These are phyloP conservation scores for Ophiocordyceps robertsii DNA, from an alignment of 2,329 filamentous ascomycete genomes.

Conservation along the genomic window DNA sequence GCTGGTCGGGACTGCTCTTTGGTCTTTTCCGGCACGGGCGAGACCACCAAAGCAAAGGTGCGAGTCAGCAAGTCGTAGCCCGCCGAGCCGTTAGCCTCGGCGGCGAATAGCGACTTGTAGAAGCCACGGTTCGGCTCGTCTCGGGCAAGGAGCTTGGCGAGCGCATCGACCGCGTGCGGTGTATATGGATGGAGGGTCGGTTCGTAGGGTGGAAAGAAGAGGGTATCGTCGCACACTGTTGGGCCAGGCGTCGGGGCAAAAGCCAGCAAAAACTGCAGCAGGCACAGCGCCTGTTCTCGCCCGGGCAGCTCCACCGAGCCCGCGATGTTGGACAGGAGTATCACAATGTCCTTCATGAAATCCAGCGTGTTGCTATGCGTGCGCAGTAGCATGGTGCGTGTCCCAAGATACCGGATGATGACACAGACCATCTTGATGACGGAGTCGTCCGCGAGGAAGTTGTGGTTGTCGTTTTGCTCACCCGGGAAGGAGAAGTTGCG, in stretches of 20 bases:
- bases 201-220: slow-evolving; percentile 72
- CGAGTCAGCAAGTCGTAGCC: slow-evolving; percentile 74
- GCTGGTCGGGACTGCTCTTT: slow-evolving; percentile 39
- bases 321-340: slow-evolving; percentile 79
- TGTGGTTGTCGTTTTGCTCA: slow-evolving; percentile 50
- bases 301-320: slow-evolving; percentile 68
- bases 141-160: slow-evolving; percentile 82
- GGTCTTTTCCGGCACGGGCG: slow-evolving; percentile 60
- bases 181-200: slow-evolving; percentile 76
- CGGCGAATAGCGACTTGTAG: slow-evolving; percentile 69
- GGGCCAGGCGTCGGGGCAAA: slow-evolving; percentile 76
- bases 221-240: slow-evolving; percentile 34
- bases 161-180: slow-evolving; percentile 74
- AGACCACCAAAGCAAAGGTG: slow-evolving; percentile 76
- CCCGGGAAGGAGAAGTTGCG: slow-evolving; percentile 82
- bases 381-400: slow-evolving; percentile 72
- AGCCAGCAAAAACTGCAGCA: slow-evolving; percentile 78
- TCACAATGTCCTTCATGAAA: slow-evolving; percentile 92
- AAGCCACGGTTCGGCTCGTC: slow-evolving; percentile 85
- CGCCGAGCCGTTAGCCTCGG: slow-evolving; percentile 50
- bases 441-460: slow-evolving; percentile 56
- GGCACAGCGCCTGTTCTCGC: slow-evolving; percentile 73
- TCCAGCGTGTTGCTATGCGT: slow-evolving; percentile 78
- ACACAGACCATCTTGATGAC: slow-evolving; percentile 76
- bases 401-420: slow-evolving; percentile 76